phyloP scores from a whole-genome alignment of 2,329 filamentous ascomycete genomes.

The Dactylellina parvicollis region DNA sequence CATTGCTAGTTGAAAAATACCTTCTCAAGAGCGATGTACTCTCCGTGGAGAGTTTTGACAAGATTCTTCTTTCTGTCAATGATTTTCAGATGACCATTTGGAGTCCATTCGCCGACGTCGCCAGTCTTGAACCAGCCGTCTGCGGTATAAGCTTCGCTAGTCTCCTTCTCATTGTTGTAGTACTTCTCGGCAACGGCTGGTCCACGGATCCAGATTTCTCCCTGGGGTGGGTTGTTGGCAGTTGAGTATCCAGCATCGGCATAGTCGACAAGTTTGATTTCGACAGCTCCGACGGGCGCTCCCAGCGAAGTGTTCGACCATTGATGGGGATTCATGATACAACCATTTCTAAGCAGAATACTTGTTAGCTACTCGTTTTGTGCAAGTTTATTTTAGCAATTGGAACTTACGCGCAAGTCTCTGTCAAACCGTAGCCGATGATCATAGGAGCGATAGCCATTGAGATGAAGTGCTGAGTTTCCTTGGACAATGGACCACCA shows the following conservation, averaged over 20 bases:
- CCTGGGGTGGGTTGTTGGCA: constrained; percentile 77
- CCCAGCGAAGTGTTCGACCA: constrained; percentile 83
- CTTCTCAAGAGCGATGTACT: constrained; percentile 96
- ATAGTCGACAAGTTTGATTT: constrained; percentile 91
- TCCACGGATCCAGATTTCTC: constrained; percentile 91
- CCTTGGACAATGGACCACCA: constrained; percentile 81
- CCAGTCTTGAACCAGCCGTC: constrained; percentile 98
- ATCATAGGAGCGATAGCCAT: constrained; percentile 95
- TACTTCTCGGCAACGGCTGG: constrained; percentile 79
- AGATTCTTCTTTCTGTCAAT: constrained; percentile 99
- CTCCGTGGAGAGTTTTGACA: constrained; percentile 92
- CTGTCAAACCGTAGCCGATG: constrained; percentile 90
- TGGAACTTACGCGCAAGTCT: constrained; percentile 75
- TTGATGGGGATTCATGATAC: constrained; percentile 82
- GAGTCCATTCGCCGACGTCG: constrained; percentile 90
- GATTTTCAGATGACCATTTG: constrained; percentile 80
- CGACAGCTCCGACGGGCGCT: constrained; percentile 77
- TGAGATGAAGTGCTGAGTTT: constrained; percentile 89
- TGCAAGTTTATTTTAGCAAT: neutral
- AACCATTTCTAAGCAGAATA: constrained; percentile 68
- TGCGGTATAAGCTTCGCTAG: constrained; percentile 76
- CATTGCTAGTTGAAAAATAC: constrained; percentile 26
- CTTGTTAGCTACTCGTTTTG: neutral
- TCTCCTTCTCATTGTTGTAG: constrained; percentile 87
- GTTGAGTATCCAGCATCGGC: constrained; percentile 86